phyloP scores from a whole-genome alignment of 768 basidiomycete species.

The Mycena belliarum region DNA sequence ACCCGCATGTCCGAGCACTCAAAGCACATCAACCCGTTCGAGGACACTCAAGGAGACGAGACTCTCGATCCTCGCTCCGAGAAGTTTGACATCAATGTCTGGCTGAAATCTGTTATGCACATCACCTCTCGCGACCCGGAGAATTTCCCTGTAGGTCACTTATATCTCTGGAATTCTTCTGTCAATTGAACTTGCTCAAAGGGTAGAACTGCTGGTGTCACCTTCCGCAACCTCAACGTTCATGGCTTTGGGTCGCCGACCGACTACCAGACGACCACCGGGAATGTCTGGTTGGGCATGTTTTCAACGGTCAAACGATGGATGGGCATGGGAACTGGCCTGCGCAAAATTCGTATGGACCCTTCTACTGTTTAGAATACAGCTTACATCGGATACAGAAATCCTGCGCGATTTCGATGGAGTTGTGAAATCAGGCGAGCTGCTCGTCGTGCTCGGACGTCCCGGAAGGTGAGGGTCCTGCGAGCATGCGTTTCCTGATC shows the following conservation, averaged over 20 bases:
- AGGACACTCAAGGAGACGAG: conserved; percentile 27
- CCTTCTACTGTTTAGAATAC: background rate
- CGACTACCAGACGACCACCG: conserved; percentile 45
- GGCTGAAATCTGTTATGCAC: conserved; percentile 32
- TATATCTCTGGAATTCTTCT: background rate
- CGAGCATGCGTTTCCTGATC: background rate
- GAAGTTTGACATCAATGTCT: conserved; percentile 35
- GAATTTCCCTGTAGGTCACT: conserved; percentile 25
- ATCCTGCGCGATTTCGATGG: conserved; percentile 53
- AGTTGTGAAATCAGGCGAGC: conserved; percentile 48
- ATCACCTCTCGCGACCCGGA: conserved; percentile 28
- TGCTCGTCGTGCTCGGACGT: conserved; percentile 48
- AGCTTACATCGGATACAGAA: conserved; percentile 7
- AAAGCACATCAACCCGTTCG: conserved; percentile 26
- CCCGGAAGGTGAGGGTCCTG: conserved; percentile 32
- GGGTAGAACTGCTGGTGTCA: conserved; percentile 34
- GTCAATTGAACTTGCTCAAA: background rate
- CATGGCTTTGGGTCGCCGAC: conserved; percentile 31
- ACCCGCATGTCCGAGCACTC: background rate
- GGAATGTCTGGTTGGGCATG: conserved; percentile 32
- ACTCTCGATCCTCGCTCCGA: conserved; percentile 35
- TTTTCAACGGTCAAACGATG: conserved; percentile 11
- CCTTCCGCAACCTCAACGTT: conserved; percentile 37
- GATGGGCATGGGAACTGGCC: conserved; percentile 25
- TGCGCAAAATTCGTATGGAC: conserved; percentile 21